These are phyloP conservation scores for Citrus unshiu DNA, from an alignment of 345 rosid genomes.

Conservation along the genomic window DNA sequence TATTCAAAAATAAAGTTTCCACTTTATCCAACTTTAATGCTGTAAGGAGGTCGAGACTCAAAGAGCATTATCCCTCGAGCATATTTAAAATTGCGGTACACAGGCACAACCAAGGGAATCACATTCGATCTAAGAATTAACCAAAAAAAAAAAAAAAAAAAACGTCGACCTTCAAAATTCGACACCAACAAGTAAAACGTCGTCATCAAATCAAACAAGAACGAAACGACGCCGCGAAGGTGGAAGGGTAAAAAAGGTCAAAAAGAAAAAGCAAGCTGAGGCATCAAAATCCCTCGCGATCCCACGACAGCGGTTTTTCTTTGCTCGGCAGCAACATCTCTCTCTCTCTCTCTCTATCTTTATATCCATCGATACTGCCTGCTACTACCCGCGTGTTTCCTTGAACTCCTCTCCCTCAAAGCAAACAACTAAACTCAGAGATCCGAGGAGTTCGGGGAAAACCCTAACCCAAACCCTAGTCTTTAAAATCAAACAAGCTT, in stretches of 20 bases:
- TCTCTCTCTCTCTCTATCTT: neutral
- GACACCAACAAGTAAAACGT: too few species aligned
- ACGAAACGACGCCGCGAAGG: neutral
- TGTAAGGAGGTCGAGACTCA: too few species aligned
- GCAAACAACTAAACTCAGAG: neutral
- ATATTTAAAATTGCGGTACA: too few species aligned
- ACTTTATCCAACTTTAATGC: too few species aligned
- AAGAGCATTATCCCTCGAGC: too few species aligned
- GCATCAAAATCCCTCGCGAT: neutral
- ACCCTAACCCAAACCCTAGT: constrained; percentile 9
- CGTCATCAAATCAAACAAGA: too few species aligned
- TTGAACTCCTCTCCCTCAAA: constrained; percentile 1
- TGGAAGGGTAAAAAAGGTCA: neutral
- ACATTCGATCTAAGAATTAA: too few species aligned
- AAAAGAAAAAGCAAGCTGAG: neutral
- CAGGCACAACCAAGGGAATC: too few species aligned
- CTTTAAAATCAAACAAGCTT: neutral
- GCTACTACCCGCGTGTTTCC: neutral
- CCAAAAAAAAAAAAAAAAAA: too few species aligned
- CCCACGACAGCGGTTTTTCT: neutral
- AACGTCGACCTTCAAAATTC: too few species aligned
- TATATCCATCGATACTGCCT: neutral
- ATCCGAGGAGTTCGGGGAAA: constrained; percentile 18
- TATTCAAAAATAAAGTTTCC: too few species aligned
- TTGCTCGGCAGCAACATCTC: neutral